Evolutionary conservation across 2,329 filamentous ascomycete species (phyloP).

Genomic region (Phaeosphaeriaceae sp.): DNA sequence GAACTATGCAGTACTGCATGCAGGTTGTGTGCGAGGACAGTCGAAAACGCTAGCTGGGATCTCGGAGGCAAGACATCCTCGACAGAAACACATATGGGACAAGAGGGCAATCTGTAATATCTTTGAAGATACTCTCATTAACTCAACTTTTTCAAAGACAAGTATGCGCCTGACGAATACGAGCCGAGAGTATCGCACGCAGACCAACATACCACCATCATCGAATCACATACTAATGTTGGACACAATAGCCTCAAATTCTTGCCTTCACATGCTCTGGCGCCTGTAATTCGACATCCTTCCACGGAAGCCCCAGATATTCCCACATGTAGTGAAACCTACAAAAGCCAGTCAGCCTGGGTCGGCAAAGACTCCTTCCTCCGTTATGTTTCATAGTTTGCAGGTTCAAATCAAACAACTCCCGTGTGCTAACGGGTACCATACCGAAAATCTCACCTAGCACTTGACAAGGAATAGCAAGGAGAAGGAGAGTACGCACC

Average conservation of each 20-base stretch:
- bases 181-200: too few species aligned
- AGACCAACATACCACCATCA: too few species aligned
- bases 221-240: too few species aligned
- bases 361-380: slow-evolving; percentile 1
- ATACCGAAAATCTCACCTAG: slow-evolving; percentile 5
- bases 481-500: slow-evolving; percentile 49
- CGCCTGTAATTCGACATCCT: slow-evolving; percentile 58
- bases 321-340: slow-evolving; percentile 74
- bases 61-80: too few species aligned
- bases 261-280: slow-evolving; percentile 25
- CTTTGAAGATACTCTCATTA: too few species aligned
- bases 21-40: slow-evolving; percentile 8
- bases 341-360: slow-evolving; percentile 18
- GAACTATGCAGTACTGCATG: slow-evolving; percentile 19
- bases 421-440: slow-evolving; percentile 13
- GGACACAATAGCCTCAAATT: slow-evolving; percentile 27
- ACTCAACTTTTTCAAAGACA: too few species aligned
- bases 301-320: slow-evolving; percentile 67
- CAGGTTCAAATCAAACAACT: slow-evolving; percentile 8
- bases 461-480: neutral
- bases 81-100: too few species aligned
- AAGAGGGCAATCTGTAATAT: too few species aligned
- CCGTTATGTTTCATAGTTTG: slow-evolving; percentile 23
- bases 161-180: too few species aligned
- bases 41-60: too few species aligned